A percentile compares a stretch with the other conserved stretches of the same genome.
Conservation (phyloP, 2,329 filamentous ascomycete genomes). For the Cladophialophora psammophila region DNA sequence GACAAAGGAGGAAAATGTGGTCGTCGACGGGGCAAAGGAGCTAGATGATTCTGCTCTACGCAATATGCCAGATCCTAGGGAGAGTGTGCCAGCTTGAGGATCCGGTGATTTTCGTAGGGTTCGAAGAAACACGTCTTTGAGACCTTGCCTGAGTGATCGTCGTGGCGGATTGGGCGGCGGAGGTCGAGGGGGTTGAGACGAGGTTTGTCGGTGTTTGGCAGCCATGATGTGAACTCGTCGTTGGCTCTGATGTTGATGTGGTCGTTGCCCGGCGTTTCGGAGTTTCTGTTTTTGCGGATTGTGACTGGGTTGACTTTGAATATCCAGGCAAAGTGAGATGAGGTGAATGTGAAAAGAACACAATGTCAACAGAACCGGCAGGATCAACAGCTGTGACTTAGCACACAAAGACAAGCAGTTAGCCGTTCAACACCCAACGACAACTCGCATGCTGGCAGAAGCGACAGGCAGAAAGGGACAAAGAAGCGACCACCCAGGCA, state of each 20-base stretch:
- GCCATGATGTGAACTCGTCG: conserved; percentile 21
- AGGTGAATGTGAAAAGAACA: conserved; percentile 1
- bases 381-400: conserved; percentile 5
- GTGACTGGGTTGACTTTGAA: neutral
- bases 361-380: neutral
- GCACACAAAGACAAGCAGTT: conserved; percentile 16
- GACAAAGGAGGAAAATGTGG: conserved; percentile 29
- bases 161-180: conserved; percentile 20
- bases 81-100: conserved; percentile 18
- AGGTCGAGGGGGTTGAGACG: conserved; percentile 2
- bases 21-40: conserved; percentile 20
- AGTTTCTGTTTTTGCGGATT: conserved; percentile 5
- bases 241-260: neutral
- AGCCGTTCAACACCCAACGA: neutral
- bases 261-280: neutral
- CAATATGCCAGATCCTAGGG: conserved; percentile 38
- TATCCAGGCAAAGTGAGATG: neutral
- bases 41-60: conserved; percentile 22
- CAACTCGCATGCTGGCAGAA: conserved; percentile 11
- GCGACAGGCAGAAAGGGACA: conserved; percentile 3
- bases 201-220: conserved; percentile 26
- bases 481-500: conserved; percentile 20
- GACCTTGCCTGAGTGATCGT: conserved; percentile 37
- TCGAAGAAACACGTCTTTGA: conserved; percentile 39
- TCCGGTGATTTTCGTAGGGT: conserved; percentile 25